Base-by-base conservation (phyloP, 257 asterid species). In the Nicotiana attenuata region DNA sequence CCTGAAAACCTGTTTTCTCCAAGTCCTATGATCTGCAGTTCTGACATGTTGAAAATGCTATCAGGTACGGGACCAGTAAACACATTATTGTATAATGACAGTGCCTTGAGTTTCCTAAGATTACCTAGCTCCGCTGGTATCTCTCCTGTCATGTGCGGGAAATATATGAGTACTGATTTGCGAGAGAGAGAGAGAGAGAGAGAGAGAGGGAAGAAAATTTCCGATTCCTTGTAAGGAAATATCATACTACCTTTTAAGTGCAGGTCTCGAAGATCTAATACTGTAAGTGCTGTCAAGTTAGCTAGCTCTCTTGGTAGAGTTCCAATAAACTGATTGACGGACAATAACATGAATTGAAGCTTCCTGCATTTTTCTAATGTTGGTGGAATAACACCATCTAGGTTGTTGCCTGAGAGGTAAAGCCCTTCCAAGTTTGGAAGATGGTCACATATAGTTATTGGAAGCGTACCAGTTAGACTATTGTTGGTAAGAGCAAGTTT, bases 311-410 rank as follows among this genome's bases (percentile, higher is more conserved):
- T 66, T 15, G 75, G 75, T 66, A 8, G 2, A 31, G 8, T 66
- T 66, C 75, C 75, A 17, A 66, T 65, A 4, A 66, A 3, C 52
- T 66, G 7, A 66, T 31, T 31, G 5, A 0, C 20, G 1, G 52
- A 31, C 22, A 66, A 31, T 31, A 7, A 31, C 15, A 66, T 3
- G 75, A 66, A 5, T 66, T 66, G 7, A 10, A 31, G 26, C 45
- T 66, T 66, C 17, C 14, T 17, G 16, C 81, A 67, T 63, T 87
- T 87, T 76, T 77, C 79, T 69, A 87, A 50, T n/a, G 55, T 78
- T 19, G 60, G 57, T 10, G 90, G 88, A 66, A 87, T 80, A 3
- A 55, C 53, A 0, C 86, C 89, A 13, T 47, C 63, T 17, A 84
- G 77, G 38, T 81, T 0, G 20, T 26, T 75, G 13, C 10, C 1